Evolutionary conservation across 129 eudicot genomes (phyloP).

Genomic region (Escallonia herrerae): DNA sequence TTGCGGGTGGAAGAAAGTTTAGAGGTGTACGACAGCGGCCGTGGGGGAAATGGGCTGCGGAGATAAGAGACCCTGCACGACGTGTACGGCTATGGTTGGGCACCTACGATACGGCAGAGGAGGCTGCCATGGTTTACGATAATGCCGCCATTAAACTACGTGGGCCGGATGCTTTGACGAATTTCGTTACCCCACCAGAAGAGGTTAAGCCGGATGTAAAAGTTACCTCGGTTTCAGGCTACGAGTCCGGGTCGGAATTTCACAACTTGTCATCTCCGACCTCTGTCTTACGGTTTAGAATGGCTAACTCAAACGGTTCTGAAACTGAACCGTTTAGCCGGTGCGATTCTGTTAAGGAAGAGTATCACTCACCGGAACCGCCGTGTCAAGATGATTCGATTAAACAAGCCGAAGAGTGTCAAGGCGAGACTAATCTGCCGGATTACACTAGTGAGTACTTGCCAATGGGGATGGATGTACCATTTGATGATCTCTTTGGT

Average conservation of each 20-base stretch:
- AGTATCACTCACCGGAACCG: conserved; percentile 25
- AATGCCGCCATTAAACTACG: conserved; percentile 93
- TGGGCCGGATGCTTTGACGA: conserved; percentile 87
- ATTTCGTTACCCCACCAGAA: conserved; percentile 65
- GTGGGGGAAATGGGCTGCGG: conserved; percentile 99
- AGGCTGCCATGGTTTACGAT: conserved; percentile 96
- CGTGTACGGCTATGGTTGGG: conserved; percentile 85
- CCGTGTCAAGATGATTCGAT: conserved; percentile 5
- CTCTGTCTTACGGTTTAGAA: conserved; percentile 53
- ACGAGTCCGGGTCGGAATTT: conserved; percentile 71
- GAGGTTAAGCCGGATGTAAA: conserved; percentile 27
- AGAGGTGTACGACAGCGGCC: conserved; percentile 93
- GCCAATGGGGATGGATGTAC: conserved; percentile 31
- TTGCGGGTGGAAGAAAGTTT: conserved; percentile 46
- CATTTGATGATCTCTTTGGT: conserved; percentile 25
- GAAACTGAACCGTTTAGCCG: conserved; percentile 16
- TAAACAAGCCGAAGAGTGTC: conserved; percentile 18
- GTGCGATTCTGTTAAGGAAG: conserved; percentile 14
- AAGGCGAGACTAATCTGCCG: conserved; percentile 16
- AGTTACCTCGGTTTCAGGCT: conserved; percentile 50
- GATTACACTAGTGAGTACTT: conserved; percentile 24
- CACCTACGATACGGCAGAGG: conserved; percentile 87
- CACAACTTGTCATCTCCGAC: conserved; percentile 57
- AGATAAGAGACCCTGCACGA: conserved; percentile 75
- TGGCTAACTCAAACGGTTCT: conserved; percentile 18